These are phyloP conservation scores for Mycena galericulata DNA, from an alignment of 768 basidiomycete species.

Conservation along the genomic window DNA sequence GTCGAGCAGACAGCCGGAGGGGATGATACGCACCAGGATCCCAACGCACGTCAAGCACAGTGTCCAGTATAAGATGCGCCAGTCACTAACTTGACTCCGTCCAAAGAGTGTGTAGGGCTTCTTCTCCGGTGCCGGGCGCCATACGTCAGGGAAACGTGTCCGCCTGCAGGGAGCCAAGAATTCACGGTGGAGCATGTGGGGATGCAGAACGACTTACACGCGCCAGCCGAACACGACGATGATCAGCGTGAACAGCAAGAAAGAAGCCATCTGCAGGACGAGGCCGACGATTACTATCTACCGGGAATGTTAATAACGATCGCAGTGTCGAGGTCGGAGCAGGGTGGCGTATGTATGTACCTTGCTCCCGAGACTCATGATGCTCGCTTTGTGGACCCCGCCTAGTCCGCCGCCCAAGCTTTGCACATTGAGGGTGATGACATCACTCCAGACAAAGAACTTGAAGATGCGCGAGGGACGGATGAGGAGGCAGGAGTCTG, in stretches of 20 bases:
- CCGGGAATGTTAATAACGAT: neutral
- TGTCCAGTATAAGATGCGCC: constrained; percentile 56
- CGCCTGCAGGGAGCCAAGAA: neutral
- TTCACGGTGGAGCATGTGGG: neutral
- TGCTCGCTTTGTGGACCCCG: constrained; percentile 31
- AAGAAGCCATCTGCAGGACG: constrained; percentile 55
- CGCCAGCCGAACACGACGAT: constrained; percentile 50
- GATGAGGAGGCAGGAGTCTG: constrained; percentile 56
- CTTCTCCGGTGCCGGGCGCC: neutral
- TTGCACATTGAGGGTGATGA: constrained; percentile 66
- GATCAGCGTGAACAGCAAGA: constrained; percentile 49
- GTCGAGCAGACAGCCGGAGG: neutral
- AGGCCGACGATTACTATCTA: constrained; percentile 57
- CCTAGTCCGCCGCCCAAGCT: constrained; percentile 51
- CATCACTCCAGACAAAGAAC: constrained; percentile 64
- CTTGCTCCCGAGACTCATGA: constrained; percentile 37
- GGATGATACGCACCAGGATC: constrained; percentile 55
- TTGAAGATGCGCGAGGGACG: constrained; percentile 52
- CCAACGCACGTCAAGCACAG: constrained; percentile 57
- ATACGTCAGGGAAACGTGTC: neutral
- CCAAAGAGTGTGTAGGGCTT: neutral
- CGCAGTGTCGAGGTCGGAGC: too few species aligned
- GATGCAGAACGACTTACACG: constrained; percentile 37
- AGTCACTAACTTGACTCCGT: constrained; percentile 47
- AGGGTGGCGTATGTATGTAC: too few species aligned